These are phyloP conservation scores for Collariella sp. DNA, from an alignment of 495 filamentous ascomycete species.

Conservation along the genomic window DNA sequence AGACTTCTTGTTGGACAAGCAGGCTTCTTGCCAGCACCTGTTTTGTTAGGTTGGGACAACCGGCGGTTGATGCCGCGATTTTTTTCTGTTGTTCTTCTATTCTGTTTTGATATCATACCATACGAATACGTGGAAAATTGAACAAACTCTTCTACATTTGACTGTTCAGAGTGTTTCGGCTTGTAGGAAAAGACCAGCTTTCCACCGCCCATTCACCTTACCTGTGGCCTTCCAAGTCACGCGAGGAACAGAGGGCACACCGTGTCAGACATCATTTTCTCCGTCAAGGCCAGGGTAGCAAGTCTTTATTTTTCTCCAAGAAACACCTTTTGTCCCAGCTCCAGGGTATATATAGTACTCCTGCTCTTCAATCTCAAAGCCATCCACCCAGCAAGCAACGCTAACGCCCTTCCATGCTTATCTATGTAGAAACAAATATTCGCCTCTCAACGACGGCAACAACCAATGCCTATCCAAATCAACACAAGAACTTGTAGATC, in stretches of 20 bases:
- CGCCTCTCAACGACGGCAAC: not conserved
- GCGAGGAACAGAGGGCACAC: no score
- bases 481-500: constrained; percentile 50
- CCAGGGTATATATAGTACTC: constrained; percentile 15
- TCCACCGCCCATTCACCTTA: no score
- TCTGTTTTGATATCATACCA: not conserved
- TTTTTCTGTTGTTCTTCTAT: not conserved
- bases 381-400: constrained; percentile 15
- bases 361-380: constrained; percentile 17
- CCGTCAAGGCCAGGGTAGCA: no score
- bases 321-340: no score
- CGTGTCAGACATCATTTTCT: no score
- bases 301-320: no score
- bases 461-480: not conserved
- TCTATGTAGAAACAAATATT: no score
- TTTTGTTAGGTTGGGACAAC: not conserved
- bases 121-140: no score
- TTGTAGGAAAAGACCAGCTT: no score
- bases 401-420: not conserved
- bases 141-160: no score
- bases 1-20: not conserved
- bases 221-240: no score
- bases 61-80: not conserved
- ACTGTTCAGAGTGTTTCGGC: no score
- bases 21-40: not conserved